Evolutionary conservation across 345 rosid species (phyloP), one percentile per base, ranked within the genome.

Genomic region (Hirschfeldia incana): DNA sequence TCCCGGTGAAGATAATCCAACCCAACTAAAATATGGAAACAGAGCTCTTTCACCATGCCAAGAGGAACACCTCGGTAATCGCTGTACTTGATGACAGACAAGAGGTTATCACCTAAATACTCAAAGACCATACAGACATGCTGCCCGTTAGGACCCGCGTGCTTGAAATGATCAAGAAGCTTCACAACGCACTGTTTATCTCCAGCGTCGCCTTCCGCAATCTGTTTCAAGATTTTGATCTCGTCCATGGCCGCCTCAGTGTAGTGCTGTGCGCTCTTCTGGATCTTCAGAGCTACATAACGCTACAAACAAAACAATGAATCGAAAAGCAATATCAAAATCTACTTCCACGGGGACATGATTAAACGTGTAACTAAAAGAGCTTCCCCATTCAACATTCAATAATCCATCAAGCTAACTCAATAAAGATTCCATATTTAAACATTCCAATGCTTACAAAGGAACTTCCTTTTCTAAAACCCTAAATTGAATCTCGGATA

Each of bases 161-260:
- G 94, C 92, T 89, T 92, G 85, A 95, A 95, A 82, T 95, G 89
- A 85, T 95, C 98, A 82, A 95, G 81, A 67, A 95, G 97, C 91
- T 91, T 91, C 67, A 94, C 98, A n/a, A 92, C 97, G 77, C 88
- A 89, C 70, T 86, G 90, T 21, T 85, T 87, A 75, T 89, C 87
- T 53, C 79, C 92, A 0, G 84, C 83, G 46, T 92, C 99, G 67
- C 97, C 92, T 76, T 92, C 96, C 0, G 97, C 90, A 21, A 91
- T 86, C 91, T 95, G 98, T 61, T 89, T 88, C 69, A 92, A 87
- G 49, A 92, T 90, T 80, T 91, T 92, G 21, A 95, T 86, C 94
- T 95, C 99, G 42, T 92, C 99, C 97, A 95, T 87, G 0, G 99
- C 99, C 0, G 99, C 98, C 75, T 92, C 99, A 5, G 96, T 92